Conservation (phyloP, 176 grass and related monocot species). For the Hsuehochloa calcarea region DNA sequence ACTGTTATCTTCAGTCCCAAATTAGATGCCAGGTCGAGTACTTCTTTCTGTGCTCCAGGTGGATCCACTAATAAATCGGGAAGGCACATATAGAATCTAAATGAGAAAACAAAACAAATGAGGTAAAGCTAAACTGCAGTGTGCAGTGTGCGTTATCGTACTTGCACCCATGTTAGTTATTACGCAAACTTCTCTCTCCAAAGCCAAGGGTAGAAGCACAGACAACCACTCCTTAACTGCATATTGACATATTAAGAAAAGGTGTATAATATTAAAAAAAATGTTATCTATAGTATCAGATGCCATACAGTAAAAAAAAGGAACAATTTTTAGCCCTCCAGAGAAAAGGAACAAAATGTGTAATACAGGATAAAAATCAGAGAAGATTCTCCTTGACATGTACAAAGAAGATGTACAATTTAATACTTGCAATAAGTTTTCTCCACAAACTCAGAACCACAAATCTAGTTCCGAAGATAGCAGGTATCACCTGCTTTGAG, state of each 20-base stretch:
- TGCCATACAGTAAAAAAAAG: neutral
- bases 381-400: neutral
- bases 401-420: neutral
- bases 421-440: neutral
- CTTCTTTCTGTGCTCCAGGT: constrained; percentile 75
- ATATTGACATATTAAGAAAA: constrained; percentile 30
- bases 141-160: constrained; percentile 40
- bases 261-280: constrained; percentile 1
- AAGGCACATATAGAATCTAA: constrained; percentile 7
- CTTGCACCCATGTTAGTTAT: constrained; percentile 96
- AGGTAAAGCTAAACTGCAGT: constrained; percentile 22
- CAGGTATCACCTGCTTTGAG: neutral
- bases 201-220: constrained; percentile 77
- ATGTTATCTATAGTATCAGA: neutral
- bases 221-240: constrained; percentile 87
- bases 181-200: constrained; percentile 71
- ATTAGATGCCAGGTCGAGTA: constrained; percentile 56
- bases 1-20: constrained; percentile 72
- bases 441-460: neutral
- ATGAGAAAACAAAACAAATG: constrained; percentile 13
- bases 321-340: neutral
- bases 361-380: neutral
- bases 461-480: constrained; percentile 3
- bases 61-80: constrained; percentile 67
- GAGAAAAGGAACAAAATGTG: neutral